Base-by-base conservation (phyloP, 257 asterid genomes). In the Solanum piurae region DNA sequence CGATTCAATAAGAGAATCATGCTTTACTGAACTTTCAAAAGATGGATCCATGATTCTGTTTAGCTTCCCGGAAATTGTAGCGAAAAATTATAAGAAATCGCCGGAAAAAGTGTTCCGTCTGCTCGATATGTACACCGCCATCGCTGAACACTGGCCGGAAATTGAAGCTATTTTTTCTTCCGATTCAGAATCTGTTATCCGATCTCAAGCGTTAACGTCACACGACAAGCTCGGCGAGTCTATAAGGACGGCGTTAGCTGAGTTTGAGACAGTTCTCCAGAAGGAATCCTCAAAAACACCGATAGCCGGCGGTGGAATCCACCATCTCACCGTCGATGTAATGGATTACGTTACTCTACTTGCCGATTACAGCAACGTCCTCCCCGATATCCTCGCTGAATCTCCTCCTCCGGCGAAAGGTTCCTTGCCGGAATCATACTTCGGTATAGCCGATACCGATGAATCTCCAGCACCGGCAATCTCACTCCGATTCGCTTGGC, bases 91-190 rank as follows among this genome's bases (percentile, higher is more conserved):
- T 89, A 92, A 90, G 66, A 94, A 89, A 6, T 91, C 93, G 36
- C 93, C 94, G 87, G 96, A 93, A 4, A 95, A 93, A 79, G 83
- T 92, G 1, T 94, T 96, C 92, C 94, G 98, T 7, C 38, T 87
- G 3, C 99, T 96, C 64, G 98, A 96, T 33, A 93, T 95, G 95
- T 96, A 94, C 95, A 84, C 92, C 11, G 94, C 91, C 31, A 91
- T 96, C 87, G 87, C 95, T 42, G 86, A 89, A 13, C 89, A 88
- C 87, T 93, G 95, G 98, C 96, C 97, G 87, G 95, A 92, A 46
- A 96, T 95, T 36, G 98, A 96, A 2, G 92, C 96, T 13, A 93
- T 93, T 8, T 96, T 96, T 91, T 92, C 95, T 8, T 88, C 66
- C 87, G 94, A 91, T 0, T 92, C 96, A 7, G 89, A 93, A 42